Conservation (phyloP, 83 land plant species). For the Isoetes engelmannii region DNA sequence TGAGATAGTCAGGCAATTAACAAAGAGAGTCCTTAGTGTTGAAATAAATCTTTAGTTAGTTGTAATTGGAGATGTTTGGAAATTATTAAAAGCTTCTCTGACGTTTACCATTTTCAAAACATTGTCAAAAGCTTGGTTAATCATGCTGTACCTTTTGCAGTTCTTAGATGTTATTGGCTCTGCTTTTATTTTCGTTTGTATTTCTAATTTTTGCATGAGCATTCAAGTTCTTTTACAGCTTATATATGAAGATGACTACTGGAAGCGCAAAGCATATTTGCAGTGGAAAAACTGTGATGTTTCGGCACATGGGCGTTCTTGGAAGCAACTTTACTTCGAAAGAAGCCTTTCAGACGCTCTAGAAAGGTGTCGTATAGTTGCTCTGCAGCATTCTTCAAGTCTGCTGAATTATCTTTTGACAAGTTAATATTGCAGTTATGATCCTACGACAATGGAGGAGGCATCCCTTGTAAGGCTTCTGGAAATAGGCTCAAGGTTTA, state of each 20-base stretch:
- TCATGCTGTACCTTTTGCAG: too few species aligned
- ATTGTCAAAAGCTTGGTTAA: too few species aligned
- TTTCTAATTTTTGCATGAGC: too few species aligned
- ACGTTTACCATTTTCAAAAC: too few species aligned
- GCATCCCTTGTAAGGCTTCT: constrained; percentile 14
- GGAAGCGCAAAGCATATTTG: constrained; percentile 28
- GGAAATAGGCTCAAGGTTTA: constrained; percentile 23
- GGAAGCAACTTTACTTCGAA: constrained; percentile 42
- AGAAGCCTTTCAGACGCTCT: constrained; percentile 26
- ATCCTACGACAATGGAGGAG: constrained; percentile 20
- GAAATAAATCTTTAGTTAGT: too few species aligned
- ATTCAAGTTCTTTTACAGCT: constrained; percentile 4
- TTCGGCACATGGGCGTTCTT: constrained; percentile 33
- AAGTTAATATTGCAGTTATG: constrained; percentile 12
- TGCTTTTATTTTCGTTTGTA: too few species aligned
- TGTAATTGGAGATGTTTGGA: too few species aligned
- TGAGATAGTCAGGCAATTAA: too few species aligned
- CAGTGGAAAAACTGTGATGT: constrained; percentile 31
- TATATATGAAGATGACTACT: constrained; percentile 29
- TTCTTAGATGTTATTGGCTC: too few species aligned
- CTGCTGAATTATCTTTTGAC: neutral
- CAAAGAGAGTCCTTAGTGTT: too few species aligned
- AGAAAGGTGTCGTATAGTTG: constrained; percentile 24
- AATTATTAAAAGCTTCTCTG: too few species aligned
- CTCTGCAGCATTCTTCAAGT: neutral